Percentiles rank a stretch among this genome's conserved stretches.
Conservation (phyloP, 306 rosid genomes). For the Rubus parviflorus region DNA sequence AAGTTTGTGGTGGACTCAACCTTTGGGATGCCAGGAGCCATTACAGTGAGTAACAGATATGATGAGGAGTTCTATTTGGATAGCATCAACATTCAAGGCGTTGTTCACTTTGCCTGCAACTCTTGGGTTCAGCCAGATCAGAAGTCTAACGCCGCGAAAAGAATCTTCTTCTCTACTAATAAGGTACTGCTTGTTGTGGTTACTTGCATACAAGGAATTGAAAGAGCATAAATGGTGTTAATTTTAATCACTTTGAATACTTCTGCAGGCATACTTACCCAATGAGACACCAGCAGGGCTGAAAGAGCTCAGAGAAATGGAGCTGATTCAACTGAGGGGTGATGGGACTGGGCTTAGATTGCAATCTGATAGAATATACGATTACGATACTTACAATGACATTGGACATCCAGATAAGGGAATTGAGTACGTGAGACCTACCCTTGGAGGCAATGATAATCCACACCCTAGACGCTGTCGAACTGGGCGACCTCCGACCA, state of each 20-base stretch:
- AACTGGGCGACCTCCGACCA: constrained; percentile 35
- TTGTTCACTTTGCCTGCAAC: constrained; percentile 38
- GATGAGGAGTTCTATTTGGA: constrained; percentile 42
- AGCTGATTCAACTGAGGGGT: constrained; percentile 35
- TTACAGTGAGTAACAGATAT: constrained; percentile 22
- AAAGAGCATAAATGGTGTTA: neutral
- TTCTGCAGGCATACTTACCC: constrained; percentile 32
- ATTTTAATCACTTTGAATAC: neutral
- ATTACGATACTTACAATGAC: constrained; percentile 44
- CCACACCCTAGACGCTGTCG: constrained; percentile 45
- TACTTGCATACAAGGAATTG: neutral
- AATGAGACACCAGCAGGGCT: constrained; percentile 39
- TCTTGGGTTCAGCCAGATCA: constrained; percentile 46
- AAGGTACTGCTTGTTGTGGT: constrained; percentile 27
- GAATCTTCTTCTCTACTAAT: constrained; percentile 42
- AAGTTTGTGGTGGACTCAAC: constrained; percentile 42
- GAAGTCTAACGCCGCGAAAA: constrained; percentile 10
- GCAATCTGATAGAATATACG: constrained; percentile 34
- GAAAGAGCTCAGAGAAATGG: constrained; percentile 34
- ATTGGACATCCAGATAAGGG: constrained; percentile 32
- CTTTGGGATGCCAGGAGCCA: constrained; percentile 51
- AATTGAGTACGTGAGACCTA: constrained; percentile 21
- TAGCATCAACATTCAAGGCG: constrained; percentile 26
- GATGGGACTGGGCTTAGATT: constrained; percentile 30
- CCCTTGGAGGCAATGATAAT: constrained; percentile 22